Conservation (phyloP, 1,284 basidiomycete species). For the Fomes fomentarius region DNA sequence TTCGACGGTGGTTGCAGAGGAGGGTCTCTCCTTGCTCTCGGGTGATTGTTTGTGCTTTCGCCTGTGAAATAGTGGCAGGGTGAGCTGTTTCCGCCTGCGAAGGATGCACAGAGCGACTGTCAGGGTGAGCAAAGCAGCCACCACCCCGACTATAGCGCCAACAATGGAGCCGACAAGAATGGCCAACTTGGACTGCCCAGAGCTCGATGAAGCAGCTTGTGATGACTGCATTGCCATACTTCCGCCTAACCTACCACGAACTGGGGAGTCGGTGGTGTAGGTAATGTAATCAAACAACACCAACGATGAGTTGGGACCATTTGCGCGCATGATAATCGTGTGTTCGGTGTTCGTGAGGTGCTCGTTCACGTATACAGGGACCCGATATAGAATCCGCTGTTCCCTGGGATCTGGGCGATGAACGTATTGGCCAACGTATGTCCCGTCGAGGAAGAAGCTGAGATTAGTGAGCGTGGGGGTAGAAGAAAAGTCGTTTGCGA, state of each 20-base stretch:
- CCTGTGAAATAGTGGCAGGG: neutral
- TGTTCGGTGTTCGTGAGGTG: neutral
- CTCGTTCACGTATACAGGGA: neutral
- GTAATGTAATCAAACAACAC: neutral
- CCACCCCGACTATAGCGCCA: constrained; percentile 2
- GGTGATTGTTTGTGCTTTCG: neutral
- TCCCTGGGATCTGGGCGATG: neutral
- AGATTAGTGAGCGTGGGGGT: neutral
- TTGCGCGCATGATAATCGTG: neutral
- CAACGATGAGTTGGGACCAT: neutral
- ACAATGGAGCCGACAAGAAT: neutral
- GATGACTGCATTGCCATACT: neutral
- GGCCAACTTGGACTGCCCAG: neutral
- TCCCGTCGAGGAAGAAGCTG: neutral
- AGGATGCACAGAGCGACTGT: neutral
- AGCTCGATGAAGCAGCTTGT: neutral
- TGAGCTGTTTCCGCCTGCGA: neutral
- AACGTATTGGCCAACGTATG: neutral
- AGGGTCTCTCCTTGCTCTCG: neutral
- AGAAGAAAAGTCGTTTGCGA: neutral
- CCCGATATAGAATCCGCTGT: neutral
- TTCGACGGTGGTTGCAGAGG: neutral
- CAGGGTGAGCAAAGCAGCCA: neutral
- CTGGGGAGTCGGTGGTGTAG: neutral
- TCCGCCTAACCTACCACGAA: neutral